These are phyloP conservation scores for Dendrobium huoshanense DNA, from an alignment of 106 monocot genomes.

Conservation along the genomic window DNA sequence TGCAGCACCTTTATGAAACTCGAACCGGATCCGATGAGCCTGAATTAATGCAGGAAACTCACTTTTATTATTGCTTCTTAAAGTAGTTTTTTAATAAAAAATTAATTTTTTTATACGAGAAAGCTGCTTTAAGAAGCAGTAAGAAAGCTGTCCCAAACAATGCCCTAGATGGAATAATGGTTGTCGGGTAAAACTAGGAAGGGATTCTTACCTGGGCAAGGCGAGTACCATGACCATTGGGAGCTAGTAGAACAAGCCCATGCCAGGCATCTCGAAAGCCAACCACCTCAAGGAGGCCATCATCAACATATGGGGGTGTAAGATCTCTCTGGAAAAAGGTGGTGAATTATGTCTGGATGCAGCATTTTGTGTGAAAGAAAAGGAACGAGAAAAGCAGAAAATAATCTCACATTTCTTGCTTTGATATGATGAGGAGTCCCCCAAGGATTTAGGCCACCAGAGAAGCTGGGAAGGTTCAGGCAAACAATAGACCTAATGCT, in stretches of 20 bases:
- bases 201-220: slow-evolving; percentile 59
- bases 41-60: slow-evolving; percentile 10
- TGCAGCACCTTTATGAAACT: slow-evolving; percentile 74
- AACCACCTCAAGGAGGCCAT: slow-evolving; percentile 81
- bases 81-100: too few relatives aligned
- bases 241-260: slow-evolving; percentile 78
- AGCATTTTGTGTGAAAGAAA: not conserved
- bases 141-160: too few relatives aligned
- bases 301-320: slow-evolving; percentile 65
- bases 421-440: slow-evolving; percentile 64
- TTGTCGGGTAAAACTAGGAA: not conserved
- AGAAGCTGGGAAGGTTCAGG: slow-evolving; percentile 93
- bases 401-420: slow-evolving; percentile 53
- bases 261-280: slow-evolving; percentile 99
- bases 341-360: not conserved
- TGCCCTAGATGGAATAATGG: not conserved
- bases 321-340: slow-evolving; percentile 40
- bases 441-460: slow-evolving; percentile 98
- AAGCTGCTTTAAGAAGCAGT: too few relatives aligned
- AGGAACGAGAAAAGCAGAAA: not conserved
- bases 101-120: too few relatives aligned
- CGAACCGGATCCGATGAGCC: slow-evolving; percentile 74
- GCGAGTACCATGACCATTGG: slow-evolving; percentile 87
- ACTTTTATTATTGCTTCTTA: too few relatives aligned
- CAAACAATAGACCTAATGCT: slow-evolving; percentile 90